Evolutionary conservation across 352 stramenopile genomes (phyloP).

Genomic region (Phytophthora pluvialis): DNA sequence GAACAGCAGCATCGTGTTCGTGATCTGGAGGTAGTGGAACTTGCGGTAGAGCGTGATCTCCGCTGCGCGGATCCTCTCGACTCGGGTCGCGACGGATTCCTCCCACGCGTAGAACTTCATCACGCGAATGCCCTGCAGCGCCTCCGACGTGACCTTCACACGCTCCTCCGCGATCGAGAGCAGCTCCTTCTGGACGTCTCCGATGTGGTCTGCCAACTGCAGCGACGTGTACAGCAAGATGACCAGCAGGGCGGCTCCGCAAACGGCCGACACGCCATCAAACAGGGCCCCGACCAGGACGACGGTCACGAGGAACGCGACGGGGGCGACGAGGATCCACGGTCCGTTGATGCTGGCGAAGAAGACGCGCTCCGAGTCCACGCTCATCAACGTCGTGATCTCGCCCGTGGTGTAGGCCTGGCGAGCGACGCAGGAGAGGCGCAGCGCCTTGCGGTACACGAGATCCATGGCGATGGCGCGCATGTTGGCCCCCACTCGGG

Average conservation of each 20-base stretch:
- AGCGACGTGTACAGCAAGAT: constrained; percentile 32
- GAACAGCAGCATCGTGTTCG: constrained; percentile 55
- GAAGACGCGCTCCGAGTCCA: constrained; percentile 54
- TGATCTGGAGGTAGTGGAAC: constrained; percentile 66
- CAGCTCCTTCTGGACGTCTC: constrained; percentile 25
- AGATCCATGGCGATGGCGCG: constrained; percentile 46
- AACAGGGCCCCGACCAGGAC: constrained; percentile 42
- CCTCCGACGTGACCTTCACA: constrained; percentile 94
- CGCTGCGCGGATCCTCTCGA: constrained; percentile 45
- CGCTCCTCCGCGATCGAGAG: constrained; percentile 62
- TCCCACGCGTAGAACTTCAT: constrained; percentile 94
- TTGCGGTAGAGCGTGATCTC: constrained; percentile 56
- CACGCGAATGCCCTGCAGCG: constrained; percentile 88
- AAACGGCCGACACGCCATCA: constrained; percentile 19
- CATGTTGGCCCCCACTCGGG: constrained; percentile 45
- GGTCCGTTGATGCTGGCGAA: constrained; percentile 37
- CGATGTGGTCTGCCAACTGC: constrained; percentile 20
- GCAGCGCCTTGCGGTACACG: constrained; percentile 65
- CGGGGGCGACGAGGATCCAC: constrained; percentile 33
- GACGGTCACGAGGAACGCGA: constrained; percentile 36
- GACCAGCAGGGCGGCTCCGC: constrained; percentile 25
- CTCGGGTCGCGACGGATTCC: constrained; percentile 47
- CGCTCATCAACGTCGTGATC: constrained; percentile 51
- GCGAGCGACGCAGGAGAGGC: constrained; percentile 51
- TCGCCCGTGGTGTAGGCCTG: constrained; percentile 46